These are phyloP conservation scores for Dendryphion nanum DNA, from an alignment of 2,329 filamentous ascomycete species.

Conservation along the genomic window DNA sequence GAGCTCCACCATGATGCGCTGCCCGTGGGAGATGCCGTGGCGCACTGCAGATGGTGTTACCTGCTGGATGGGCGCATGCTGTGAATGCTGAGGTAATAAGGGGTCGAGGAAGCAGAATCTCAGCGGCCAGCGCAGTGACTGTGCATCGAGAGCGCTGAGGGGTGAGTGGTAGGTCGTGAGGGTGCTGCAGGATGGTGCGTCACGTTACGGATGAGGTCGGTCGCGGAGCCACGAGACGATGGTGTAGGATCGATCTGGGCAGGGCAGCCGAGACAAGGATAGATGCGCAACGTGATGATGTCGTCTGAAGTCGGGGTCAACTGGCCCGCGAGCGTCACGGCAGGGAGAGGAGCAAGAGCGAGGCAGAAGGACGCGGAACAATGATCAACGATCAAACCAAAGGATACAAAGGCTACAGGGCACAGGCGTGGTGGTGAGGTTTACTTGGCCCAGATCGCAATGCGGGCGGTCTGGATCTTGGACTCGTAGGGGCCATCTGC, in stretches of 20 bases:
- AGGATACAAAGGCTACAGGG: too few species aligned
- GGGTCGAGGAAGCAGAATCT: background rate
- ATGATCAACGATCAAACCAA: too few species aligned
- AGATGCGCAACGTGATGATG: constrained; percentile 33
- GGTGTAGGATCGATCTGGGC: constrained; percentile 9
- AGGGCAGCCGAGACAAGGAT: constrained; percentile 23
- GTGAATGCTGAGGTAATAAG: too few species aligned
- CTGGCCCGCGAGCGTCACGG: too few species aligned
- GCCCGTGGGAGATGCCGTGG: constrained; percentile 14
- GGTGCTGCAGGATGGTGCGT: constrained; percentile 4
- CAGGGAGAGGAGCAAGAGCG: too few species aligned
- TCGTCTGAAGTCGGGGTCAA: constrained; percentile 17
- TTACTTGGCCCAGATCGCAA: too few species aligned
- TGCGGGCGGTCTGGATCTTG: too few species aligned
- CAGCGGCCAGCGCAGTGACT: constrained; percentile 9
- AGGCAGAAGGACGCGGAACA: too few species aligned
- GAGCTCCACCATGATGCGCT: constrained; percentile 39
- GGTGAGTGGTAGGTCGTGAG: too few species aligned
- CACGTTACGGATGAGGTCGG: constrained; percentile 22
- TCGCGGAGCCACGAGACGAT: constrained; percentile 23
- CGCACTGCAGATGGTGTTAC: constrained; percentile 27
- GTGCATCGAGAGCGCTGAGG: too few species aligned
- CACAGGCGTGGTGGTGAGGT: too few species aligned
- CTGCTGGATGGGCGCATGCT: constrained; percentile 30
- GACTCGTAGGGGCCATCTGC: too few species aligned